Evolutionary conservation across 2,329 filamentous ascomycete genomes (phyloP), one percentile per base, ranked within the genome.

Genomic region (Boeremia exigua): DNA sequence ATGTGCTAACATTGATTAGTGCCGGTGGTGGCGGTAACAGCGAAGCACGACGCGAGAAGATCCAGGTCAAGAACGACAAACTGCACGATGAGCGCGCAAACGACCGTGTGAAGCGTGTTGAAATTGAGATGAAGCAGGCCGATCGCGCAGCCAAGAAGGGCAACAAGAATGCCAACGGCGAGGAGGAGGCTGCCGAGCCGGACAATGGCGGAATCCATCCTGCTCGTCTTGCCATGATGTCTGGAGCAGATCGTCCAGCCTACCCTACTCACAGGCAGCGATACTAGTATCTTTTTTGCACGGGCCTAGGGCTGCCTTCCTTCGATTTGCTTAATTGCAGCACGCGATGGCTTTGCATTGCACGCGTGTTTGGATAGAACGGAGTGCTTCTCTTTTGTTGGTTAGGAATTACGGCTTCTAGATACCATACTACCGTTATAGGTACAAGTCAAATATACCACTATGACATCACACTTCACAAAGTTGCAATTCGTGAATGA

Each of bases 1-100:
- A 56, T 42, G 57, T 60, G 56, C 56, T 59, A 53, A 65, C 47
- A 27, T 1, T 17, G 15, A 25, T 27, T 29, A 91, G 89, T 64
- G 93, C 90, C 56, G 93, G 93, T 47, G 93, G 93, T 36, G 94
- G 94, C 57, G 88, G 88, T 59, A 96, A 92, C 75, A 91, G 86
- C 40, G 82, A 87, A 61, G 78, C 82, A 53, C 83, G 94, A 61
- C 86, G 84, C 71, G 84, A 88, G 54, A 95, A 93, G 80, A 91
- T 98, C 75, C 82, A 85, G 68, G 84, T 84, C 54, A 97, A 96
- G 84, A 97, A 98, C 79, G 81, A 84, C 68, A 94, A 93, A 78
- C 83, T 97, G 45, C 85, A 91, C 64, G 91, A 87, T 61, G 81
- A 89, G 77, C 81, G 87, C 52, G 79, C 82, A 54, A 78, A 84